These are phyloP conservation scores for Nitzschia sp. DNA, from an alignment of 108 stramenopile species.

Conservation along the genomic window DNA sequence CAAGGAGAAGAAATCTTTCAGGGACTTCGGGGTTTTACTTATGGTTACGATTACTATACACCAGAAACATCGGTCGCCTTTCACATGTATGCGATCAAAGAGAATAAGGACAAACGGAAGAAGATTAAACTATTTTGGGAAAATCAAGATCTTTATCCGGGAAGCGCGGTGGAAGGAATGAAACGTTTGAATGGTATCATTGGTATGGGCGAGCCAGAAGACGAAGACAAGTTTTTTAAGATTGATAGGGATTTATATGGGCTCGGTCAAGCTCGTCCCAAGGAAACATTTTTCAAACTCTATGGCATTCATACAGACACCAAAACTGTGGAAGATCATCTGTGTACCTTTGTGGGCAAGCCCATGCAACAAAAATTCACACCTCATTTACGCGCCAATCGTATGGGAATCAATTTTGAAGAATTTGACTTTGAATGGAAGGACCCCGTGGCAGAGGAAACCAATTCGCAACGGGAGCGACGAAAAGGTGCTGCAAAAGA, in stretches of 20 bases:
- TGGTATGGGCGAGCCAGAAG: slow-evolving; percentile 62
- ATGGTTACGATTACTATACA: slow-evolving; percentile 89
- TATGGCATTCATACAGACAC: slow-evolving; percentile 84
- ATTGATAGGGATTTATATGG: slow-evolving; percentile 73
- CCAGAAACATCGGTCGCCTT: slow-evolving; percentile 76
- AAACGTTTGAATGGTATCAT: slow-evolving; percentile 83
- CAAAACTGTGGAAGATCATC: slow-evolving; percentile 68
- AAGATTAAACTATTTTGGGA: slow-evolving; percentile 83
- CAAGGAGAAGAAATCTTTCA: slow-evolving; percentile 88
- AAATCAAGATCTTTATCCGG: slow-evolving; percentile 61
- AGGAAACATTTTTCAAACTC: slow-evolving; percentile 70
- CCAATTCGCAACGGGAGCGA: not conserved
- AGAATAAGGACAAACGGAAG: slow-evolving; percentile 57
- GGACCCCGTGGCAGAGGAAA: slow-evolving; percentile 31
- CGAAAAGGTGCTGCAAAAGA: not conserved
- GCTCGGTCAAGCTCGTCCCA: slow-evolving; percentile 71
- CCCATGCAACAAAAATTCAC: slow-evolving; percentile 76
- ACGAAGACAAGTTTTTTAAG: slow-evolving; percentile 44
- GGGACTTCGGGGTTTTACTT: slow-evolving; percentile 81
- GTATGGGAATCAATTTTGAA: slow-evolving; percentile 81
- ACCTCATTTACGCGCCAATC: slow-evolving; percentile 59
- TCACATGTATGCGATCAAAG: slow-evolving; percentile 82
- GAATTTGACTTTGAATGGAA: slow-evolving; percentile 53
- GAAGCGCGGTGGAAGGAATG: slow-evolving; percentile 70
- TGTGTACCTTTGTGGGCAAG: slow-evolving; percentile 89